phyloP scores from a whole-genome alignment of 306 rosid species.

The cucumber (Cucumis sativus) region Cucumber_9930_V3 NC_026661.2:5614001-5614500 shows the following conservation, averaged over 20 bases:
- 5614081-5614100: conserved; percentile 24
- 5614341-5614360: conserved; percentile 47
- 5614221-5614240: conserved; percentile 25
- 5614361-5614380: conserved; percentile 27
- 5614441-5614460: conserved; percentile 23
- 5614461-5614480: conserved; percentile 16
- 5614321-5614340: conserved; percentile 19
- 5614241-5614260: conserved; percentile 19
- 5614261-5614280: conserved; percentile 25
- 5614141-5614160: conserved; percentile 31
- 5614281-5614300: conserved; percentile 27
- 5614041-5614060: conserved; percentile 32
- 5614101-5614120: conserved; percentile 28
- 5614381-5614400: conserved; percentile 19
- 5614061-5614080: conserved; percentile 16
- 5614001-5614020: conserved; percentile 23
- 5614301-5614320: conserved; percentile 18
- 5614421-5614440: conserved; percentile 12
- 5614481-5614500: conserved; percentile 28
- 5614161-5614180: conserved; percentile 16
- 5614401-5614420: conserved; percentile 23
- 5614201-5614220: conserved; percentile 24
- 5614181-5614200: conserved; percentile 28
- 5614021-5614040: conserved; percentile 36
- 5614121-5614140: conserved; percentile 25